These are phyloP conservation scores for Russula lepida DNA, from an alignment of 768 basidiomycete genomes.

Conservation along the genomic window DNA sequence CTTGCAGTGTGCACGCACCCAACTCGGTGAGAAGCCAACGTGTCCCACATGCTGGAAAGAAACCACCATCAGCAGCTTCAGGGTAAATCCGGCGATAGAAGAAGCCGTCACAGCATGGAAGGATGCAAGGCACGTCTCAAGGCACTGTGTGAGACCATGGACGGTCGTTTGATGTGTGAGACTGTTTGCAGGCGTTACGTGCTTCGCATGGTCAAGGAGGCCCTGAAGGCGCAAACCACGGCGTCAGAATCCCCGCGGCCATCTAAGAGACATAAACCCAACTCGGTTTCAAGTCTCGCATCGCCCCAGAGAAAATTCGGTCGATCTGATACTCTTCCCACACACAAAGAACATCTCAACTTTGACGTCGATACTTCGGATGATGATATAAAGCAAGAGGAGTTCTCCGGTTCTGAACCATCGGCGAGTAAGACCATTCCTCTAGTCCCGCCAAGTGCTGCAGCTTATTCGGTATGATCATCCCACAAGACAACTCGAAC, in stretches of 20 bases:
- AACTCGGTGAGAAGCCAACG: slow-evolving; percentile 28
- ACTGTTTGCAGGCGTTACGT: slow-evolving; percentile 12
- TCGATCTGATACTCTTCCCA: not conserved
- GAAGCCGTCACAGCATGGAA: slow-evolving; percentile 33
- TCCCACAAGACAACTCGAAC: not conserved
- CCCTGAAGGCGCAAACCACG: not conserved
- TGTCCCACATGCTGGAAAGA: slow-evolving; percentile 32
- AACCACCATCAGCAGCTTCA: slow-evolving; percentile 28
- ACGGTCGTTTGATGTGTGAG: slow-evolving; percentile 1
- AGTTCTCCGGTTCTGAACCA: not conserved
- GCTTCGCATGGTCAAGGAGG: slow-evolving; percentile 1
- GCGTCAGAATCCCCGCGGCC: slow-evolving; percentile 5
- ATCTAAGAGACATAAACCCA: slow-evolving; percentile 20
- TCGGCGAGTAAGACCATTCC: not conserved
- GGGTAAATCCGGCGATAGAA: slow-evolving; percentile 32
- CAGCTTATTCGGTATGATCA: not conserved
- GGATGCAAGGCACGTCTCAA: slow-evolving; percentile 28
- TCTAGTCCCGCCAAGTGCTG: not conserved
- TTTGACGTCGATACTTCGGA: not conserved
- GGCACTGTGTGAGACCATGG: not conserved
- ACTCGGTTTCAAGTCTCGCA: not conserved
- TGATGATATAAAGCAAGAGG: not conserved
- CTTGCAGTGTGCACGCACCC: slow-evolving; percentile 32
- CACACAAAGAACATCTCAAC: not conserved
- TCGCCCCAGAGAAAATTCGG: not conserved